Percentiles rank a stretch among this genome's conserved stretches.
phyloP scores from a whole-genome alignment of 495 filamentous ascomycete species.

The Annulohypoxylon nitens region DNA sequence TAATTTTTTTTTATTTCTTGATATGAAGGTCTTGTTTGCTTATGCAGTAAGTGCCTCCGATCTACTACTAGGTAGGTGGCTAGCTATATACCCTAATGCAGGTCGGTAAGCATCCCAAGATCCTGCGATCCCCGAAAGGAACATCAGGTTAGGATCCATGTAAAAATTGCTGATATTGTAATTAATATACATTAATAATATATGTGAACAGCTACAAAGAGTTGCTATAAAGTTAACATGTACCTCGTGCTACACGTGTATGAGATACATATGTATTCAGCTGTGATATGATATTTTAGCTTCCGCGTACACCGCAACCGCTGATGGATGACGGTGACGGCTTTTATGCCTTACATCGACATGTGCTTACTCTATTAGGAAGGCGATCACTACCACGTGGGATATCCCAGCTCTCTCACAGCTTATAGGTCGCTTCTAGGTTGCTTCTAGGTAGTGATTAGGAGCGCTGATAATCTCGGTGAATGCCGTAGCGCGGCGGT shows the following conservation, averaged over 20 bases:
- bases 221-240: too few relatives aligned
- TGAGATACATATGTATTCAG: too few relatives aligned
- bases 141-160: not conserved
- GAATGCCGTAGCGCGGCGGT: conserved; percentile 15
- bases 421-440: not conserved
- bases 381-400: conserved; percentile 24
- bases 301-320: too few relatives aligned
- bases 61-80: too few relatives aligned
- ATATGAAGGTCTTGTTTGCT: not conserved
- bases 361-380: conserved; percentile 31
- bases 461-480: conserved; percentile 35
- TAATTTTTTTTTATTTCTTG: not conserved
- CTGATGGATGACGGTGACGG: too few relatives aligned
- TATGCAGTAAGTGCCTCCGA: not conserved
- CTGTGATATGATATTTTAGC: too few relatives aligned
- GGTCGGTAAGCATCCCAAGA: not conserved
- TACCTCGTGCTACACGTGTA: too few relatives aligned
- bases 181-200: not conserved
- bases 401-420: conserved; percentile 15
- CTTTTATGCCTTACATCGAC: not conserved
- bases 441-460: conserved; percentile 15
- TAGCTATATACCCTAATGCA: conserved; percentile 1
- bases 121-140: conserved; percentile 1
- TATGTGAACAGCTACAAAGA: too few relatives aligned
- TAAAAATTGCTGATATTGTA: not conserved